Evolutionary conservation across 192 early-diverging fungal genomes (phyloP).

Genomic region (Mortierella alpina): DNA sequence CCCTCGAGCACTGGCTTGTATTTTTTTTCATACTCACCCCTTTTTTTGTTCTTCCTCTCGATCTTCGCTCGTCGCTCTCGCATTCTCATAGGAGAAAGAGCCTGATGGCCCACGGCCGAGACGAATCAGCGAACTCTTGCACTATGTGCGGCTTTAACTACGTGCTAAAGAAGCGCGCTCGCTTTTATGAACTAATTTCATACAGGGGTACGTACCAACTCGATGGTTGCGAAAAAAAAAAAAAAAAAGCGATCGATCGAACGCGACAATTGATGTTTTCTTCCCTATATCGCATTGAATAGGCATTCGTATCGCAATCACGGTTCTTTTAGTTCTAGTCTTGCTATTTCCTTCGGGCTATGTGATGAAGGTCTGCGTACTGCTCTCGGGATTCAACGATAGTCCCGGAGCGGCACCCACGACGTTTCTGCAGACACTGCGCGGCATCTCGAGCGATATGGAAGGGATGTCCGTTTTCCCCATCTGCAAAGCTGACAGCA

Average conservation of each 20-base stretch:
- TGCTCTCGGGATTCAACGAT: slow-evolving; percentile 39
- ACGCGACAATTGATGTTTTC: neutral
- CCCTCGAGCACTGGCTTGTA: neutral
- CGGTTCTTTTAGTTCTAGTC: slow-evolving; percentile 36
- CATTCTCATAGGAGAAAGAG: slow-evolving; percentile 41
- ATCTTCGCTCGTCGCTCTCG: neutral
- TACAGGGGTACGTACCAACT: slow-evolving; percentile 24
- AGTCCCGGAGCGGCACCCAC: neutral
- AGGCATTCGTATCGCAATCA: slow-evolving; percentile 50
- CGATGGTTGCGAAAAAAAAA: neutral
- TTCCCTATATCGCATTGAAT: neutral
- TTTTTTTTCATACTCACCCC: neutral
- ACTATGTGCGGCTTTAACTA: slow-evolving; percentile 57
- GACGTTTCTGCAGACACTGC: slow-evolving; percentile 13
- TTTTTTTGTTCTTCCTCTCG: neutral
- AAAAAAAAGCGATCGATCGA: neutral
- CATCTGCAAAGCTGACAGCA: slow-evolving; percentile 33
- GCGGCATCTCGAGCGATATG: slow-evolving; percentile 23
- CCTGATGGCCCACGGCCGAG: slow-evolving; percentile 47
- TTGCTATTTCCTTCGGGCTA: slow-evolving; percentile 55
- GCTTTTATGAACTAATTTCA: slow-evolving; percentile 50
- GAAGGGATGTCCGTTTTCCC: slow-evolving; percentile 33
- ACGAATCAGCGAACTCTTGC: slow-evolving; percentile 48
- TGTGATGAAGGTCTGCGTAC: slow-evolving; percentile 52
- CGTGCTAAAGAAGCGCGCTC: slow-evolving; percentile 49